Evolutionary conservation across 768 basidiomycete genomes (phyloP), one percentile per base, ranked within the genome.

Genomic region (Pulveroboletus sp.): DNA sequence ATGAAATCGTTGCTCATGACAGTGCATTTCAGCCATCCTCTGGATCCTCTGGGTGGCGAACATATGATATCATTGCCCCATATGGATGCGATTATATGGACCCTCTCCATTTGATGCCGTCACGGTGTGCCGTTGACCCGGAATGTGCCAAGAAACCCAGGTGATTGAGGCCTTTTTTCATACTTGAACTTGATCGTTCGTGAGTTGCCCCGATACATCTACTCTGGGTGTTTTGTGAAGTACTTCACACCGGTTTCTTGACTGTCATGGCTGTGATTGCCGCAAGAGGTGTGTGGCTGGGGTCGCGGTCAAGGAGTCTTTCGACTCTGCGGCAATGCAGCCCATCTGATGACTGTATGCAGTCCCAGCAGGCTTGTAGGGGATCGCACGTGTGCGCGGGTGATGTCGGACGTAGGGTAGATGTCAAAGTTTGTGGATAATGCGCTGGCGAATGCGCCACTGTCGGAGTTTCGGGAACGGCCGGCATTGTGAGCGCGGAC

Each of bases 41-140:
- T 68, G 64, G 59, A 44, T 74, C 34, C 55, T 76, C 27, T 76
- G 70, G 75, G 63, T 76, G 22, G 67, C 71, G 14, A 57, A 75
- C 56, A 4, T 68, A 61, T 4, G 54, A 65, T 31, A 46, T 45
- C n/a, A 34, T 10, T 34, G 61, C 58, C 45, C 45, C 53, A 7
- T 27, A 24, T 12, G 58, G 54, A 5, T 51, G 63, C 31, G 10
- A 29, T 31, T 55, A 51, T 24, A 8, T 8, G 16, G 24, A 45
- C 12, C 3, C 54, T 59, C 41, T 34, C 17, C 23, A 19, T 55
- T 38, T 19, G 29, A n/a, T 50, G 19, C 6, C 24, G 6, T 30
- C 17, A n/a, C 19, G 3, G 2, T 8, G 24, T 30, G 43, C 43
- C 3, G 20, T 36, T 55, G 27, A 53, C 36, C 44, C 26, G 40